A percentile compares a stretch with the other conserved stretches of the same genome.
phyloP scores from a whole-genome alignment of 208 protist genomes.

The Leishmania tarentolae region DNA sequence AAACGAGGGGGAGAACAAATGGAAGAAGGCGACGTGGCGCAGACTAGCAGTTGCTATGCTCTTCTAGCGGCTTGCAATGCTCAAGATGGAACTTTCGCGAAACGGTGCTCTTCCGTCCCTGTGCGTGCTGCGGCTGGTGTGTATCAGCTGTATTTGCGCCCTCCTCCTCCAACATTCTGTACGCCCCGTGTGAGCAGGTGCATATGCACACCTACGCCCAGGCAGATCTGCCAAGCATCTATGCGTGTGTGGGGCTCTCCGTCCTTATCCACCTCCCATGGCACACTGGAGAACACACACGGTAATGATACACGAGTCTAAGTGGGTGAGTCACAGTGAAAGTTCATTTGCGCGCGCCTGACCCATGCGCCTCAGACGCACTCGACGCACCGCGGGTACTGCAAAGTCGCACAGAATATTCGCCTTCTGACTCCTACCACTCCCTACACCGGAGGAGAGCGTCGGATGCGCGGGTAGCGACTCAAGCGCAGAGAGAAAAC shows the following conservation, averaged over 20 bases:
- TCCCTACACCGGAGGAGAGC: background rate
- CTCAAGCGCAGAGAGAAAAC: background rate
- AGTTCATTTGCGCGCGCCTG: background rate
- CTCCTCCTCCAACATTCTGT: background rate
- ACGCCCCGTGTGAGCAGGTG: background rate
- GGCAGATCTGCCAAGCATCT: background rate
- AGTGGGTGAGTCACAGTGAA: background rate
- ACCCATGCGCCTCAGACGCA: background rate
- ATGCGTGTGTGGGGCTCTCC: background rate
- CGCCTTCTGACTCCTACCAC: background rate
- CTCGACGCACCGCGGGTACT: background rate
- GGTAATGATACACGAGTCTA: background rate
- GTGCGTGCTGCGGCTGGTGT: background rate
- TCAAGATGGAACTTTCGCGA: background rate
- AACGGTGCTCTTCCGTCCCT: background rate
- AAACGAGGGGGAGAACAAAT: background rate
- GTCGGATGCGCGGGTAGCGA: background rate
- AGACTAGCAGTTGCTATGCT: background rate
- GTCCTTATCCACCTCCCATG: background rate
- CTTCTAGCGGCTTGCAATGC: background rate
- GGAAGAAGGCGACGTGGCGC: background rate
- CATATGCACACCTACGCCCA: background rate
- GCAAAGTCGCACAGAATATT: background rate
- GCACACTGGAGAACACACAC: background rate
- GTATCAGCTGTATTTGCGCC: background rate